Evolutionary conservation across 2,329 filamentous ascomycete species (phyloP).

Genomic region (Diaporthe vaccinii): DNA sequence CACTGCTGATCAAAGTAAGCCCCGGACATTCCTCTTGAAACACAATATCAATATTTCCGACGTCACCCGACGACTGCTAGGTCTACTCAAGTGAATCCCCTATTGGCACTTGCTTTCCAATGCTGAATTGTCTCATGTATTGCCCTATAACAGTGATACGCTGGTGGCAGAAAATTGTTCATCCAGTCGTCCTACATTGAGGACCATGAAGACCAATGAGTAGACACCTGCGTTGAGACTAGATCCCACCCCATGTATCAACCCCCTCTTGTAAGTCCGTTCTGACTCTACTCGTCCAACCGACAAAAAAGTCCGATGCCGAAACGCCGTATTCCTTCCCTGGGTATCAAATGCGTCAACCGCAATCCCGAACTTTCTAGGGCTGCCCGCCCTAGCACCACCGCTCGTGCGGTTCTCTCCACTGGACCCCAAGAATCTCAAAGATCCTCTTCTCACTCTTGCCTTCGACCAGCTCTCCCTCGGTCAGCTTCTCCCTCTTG

Average conservation of each 20-base stretch:
- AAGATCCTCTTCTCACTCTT: conserved; percentile 85
- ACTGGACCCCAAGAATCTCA: conserved; percentile 84
- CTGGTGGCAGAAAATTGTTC: not conserved
- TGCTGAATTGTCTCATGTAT: not conserved
- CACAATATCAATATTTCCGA: not conserved
- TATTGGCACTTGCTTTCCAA: not conserved
- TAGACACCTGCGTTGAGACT: not conserved
- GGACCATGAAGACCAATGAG: not conserved
- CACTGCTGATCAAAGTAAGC: no score
- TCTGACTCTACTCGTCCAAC: not conserved
- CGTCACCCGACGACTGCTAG: not conserved
- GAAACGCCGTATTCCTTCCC: not conserved
- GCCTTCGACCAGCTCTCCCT: conserved; percentile 81
- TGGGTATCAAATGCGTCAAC: conserved; percentile 6
- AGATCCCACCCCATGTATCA: not conserved
- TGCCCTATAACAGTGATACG: no score
- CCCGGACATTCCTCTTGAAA: no score
- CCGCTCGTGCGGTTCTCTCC: conserved; percentile 82
- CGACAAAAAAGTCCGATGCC: not conserved
- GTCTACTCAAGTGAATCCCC: not conserved
- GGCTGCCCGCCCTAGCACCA: conserved; percentile 70
- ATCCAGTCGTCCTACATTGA: not conserved
- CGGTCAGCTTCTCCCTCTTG: conserved; percentile 70
- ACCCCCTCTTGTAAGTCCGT: not conserved
- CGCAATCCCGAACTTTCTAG: not conserved